phyloP scores from a whole-genome alignment of 768 basidiomycete genomes.

The Suillus sp. region DNA sequence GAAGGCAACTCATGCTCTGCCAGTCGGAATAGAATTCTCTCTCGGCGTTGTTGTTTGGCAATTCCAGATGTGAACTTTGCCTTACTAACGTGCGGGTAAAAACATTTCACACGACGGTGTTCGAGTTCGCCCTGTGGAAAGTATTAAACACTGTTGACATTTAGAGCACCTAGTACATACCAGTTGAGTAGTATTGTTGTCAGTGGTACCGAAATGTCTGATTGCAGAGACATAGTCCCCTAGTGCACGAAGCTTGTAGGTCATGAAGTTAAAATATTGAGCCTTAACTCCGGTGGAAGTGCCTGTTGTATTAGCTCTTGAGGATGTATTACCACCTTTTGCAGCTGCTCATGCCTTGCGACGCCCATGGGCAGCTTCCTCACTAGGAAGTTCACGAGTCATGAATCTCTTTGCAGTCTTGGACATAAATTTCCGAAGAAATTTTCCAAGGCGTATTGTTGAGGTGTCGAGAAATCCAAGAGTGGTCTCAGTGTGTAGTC shows the following conservation, averaged over 20 bases:
- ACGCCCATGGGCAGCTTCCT: slow-evolving; percentile 28
- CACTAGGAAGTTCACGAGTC: slow-evolving; percentile 35
- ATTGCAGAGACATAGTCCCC: slow-evolving; percentile 36
- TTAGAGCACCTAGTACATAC: slow-evolving; percentile 24
- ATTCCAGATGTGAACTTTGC: slow-evolving; percentile 33
- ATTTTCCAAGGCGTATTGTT: slow-evolving; percentile 25
- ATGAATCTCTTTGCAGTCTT: slow-evolving; percentile 23
- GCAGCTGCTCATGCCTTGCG: slow-evolving; percentile 3
- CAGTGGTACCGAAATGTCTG: slow-evolving; percentile 33
- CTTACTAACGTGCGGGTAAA: slow-evolving; percentile 42
- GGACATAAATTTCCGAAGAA: slow-evolving; percentile 25
- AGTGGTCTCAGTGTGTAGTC: slow-evolving; percentile 19
- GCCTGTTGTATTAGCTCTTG: neutral
- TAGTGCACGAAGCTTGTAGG: slow-evolving; percentile 38
- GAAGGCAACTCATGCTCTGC: too few relatives aligned
- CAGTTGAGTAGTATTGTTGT: slow-evolving; percentile 39
- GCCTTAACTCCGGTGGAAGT: neutral
- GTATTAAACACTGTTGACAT: neutral
- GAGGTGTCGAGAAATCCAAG: slow-evolving; percentile 19
- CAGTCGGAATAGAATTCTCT: slow-evolving; percentile 11
- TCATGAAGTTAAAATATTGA: slow-evolving; percentile 19
- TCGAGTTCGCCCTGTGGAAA: slow-evolving; percentile 40
- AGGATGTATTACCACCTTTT: neutral
- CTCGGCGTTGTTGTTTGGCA: slow-evolving; percentile 23
- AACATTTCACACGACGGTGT: slow-evolving; percentile 38